Base-by-base conservation (phyloP, 768 basidiomycete genomes). In the Tylopilus vinaceipallidus region DNA sequence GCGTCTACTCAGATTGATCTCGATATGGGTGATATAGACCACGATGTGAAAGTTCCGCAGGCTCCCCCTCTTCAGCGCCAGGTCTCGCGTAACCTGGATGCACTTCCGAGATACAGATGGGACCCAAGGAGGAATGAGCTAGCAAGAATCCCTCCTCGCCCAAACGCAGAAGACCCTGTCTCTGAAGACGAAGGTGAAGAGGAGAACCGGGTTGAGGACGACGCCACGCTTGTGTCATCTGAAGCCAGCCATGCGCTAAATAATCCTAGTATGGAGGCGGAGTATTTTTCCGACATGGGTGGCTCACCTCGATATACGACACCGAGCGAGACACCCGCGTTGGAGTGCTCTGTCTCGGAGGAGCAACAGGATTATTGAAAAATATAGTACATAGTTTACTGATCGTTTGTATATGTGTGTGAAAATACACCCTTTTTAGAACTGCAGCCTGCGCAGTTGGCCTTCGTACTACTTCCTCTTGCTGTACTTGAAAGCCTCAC, bases 221-320 rank as follows among this genome's bases (percentile, higher is more conserved):
- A 62, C 22, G 34, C 10, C 4, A 63, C 57, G 0, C 36, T 57
- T 12, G 61, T 57, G 19, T 32, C 49, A 4, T 49, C 52, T 30
- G 59, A 61, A 45, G 53, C 55, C 5, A 45, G 33, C 6, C 26
- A 13, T 20, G 4, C 16, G 4, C 22, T 14, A 17, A 9, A 45
- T 9, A 37, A 42, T 5, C 41, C n/a, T n/a, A n/a, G 37, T 22
- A 35, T 33, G 34, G 47, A 27, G 23, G 47, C 32, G 9, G 49
- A 42, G 22, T 41, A 23, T 17, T 36, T 43, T 36, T 45, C 50
- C 10, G 52, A 49, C 24, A 11, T 7, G 35, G 32, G 13, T 22
- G 20, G 27, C 11, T 24, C 39, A 6, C 34, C 34, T 24, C n/a
- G 20, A 23, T 11, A 6, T 22, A 26, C 3, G n/a, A 20, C 10